Conservation (phyloP, 1,284 basidiomycete genomes). For the Naganishia sp. region DNA sequence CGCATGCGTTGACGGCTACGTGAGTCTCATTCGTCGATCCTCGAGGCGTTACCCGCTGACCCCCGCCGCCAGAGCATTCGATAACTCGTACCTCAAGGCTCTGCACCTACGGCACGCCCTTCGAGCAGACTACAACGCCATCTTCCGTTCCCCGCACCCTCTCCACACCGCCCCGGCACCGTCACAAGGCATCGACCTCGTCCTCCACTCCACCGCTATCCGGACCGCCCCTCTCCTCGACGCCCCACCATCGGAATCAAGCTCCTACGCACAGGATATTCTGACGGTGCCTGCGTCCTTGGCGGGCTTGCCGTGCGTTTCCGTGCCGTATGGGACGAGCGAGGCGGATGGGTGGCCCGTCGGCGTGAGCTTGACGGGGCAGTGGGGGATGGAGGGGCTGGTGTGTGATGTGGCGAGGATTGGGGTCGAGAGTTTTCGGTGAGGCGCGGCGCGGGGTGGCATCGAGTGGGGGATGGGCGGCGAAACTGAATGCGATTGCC, state of each 20-base stretch:
- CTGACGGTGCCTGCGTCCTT: conserved; percentile 89
- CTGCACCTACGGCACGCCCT: conserved; percentile 74
- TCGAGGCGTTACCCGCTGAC: no score
- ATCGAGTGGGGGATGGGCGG: background rate
- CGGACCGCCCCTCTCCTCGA: conserved; percentile 68
- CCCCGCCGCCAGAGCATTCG: conserved; percentile 68
- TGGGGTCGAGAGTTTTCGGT: conserved; percentile 41
- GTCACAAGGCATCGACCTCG: conserved; percentile 66
- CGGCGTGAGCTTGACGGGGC: conserved; percentile 79
- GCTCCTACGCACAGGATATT: conserved; percentile 81
- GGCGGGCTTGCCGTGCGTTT: conserved; percentile 81
- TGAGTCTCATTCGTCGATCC: conserved; percentile 53
- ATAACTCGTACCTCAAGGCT: conserved; percentile 95
- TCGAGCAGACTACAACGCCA: conserved; percentile 69
- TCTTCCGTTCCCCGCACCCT: conserved; percentile 62
- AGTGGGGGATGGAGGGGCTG: conserved; percentile 81
- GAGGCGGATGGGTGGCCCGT: conserved; percentile 73
- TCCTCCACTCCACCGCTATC: conserved; percentile 82
- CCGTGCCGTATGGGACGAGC: conserved; percentile 63
- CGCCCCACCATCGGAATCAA: conserved; percentile 39
- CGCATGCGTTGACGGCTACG: conserved; percentile 89
- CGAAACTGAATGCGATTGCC: no score
- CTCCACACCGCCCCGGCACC: conserved; percentile 20
- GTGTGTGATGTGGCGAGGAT: conserved; percentile 64
- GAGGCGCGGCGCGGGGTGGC: background rate